Base-by-base conservation (phyloP, 768 basidiomycete genomes). In the Royoungia palumana region DNA sequence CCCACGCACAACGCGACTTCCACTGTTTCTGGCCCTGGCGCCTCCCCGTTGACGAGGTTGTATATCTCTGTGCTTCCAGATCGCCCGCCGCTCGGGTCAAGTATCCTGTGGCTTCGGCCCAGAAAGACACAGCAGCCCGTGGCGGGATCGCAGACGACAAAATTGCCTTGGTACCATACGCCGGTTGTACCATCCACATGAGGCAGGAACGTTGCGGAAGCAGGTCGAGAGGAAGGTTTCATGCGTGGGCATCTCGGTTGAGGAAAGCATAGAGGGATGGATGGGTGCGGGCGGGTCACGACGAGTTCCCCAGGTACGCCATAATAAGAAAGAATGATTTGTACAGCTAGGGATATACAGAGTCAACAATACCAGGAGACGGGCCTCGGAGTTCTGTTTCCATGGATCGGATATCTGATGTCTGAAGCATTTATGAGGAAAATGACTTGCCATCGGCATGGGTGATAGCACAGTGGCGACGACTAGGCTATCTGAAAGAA, bases 41-140 rank as follows among this genome's bases (percentile, higher is more conserved):
- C n/a, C n/a, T n/a, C n/a, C n/a, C n/a, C n/a, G n/a, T n/a, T n/a
- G n/a, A n/a, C n/a, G n/a, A n/a, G n/a, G n/a, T n/a, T n/a, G n/a
- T n/a, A n/a, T n/a, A n/a, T n/a, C n/a, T n/a, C n/a, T 6, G 76
- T 81, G 1, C 87, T 87, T 30, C 89, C 89, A 59, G 91, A 91
- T 3, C 89, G 80, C 44, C 91, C 81, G 6, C 89, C 89, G 25
- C 81, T 83, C 4, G 89, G 89, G 54, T 91, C 91, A 27, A 87
- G 72, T 13, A 87, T 86, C 16, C 82, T 83, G 51, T 87, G 83
- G 54, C 83, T 85, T 55, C 84, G 75, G 13, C 84, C 84, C 16
- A 84, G 63, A 55, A 86, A 80, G 51, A 83, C 67, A 21, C 82
- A 67, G 1, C 85, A 85, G 37, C 77, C 78, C 0, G 82, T 85